Evolutionary conservation across 2,329 filamentous ascomycete species (phyloP), one percentile per base, ranked within the genome.

Genomic region (Akanthomyces uredinophilus): DNA sequence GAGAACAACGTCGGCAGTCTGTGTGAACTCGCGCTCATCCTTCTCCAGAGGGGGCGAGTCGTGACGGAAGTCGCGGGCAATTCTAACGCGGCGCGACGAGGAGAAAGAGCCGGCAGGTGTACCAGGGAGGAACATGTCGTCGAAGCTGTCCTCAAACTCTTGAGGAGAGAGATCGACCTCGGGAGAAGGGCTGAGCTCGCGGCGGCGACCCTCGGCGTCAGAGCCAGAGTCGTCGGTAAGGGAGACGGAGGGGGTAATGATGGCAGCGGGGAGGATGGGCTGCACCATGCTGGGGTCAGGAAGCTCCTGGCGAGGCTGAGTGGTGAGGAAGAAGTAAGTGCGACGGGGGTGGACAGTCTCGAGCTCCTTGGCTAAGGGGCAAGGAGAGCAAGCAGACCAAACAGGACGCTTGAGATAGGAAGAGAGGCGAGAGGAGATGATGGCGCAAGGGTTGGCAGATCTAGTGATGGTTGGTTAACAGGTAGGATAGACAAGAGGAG

Each of bases 321-420:
- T 96, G 44, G 92, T 96, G 64, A 99, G 85, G 78, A 93, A 98
- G 78, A 96, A 98, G 80, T 96, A 98, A 52, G 96, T 93, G 75
- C 95, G 91, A 72, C 94, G 90, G 22, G 95, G 95, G 73, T 98
- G 94, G 47, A 94, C 89, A 46, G 90, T 88, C 73, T 97, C 92
- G 60, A 97, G 85, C 76, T 96, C 92, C 78, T 98, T 98, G 57
- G 91, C 91, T 61, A 98, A 79, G 4, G 95, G 94, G 75, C 95
- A 98, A 59, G 90, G 91, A 56, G 88, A 82, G 57, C 88, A 78
- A 8, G 89, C 86, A 32, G 86, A 90, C 93, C 90, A 92, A 67
- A 85, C 90, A 60, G 90, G 78, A 67, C 95, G 91, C 79, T 96
- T 96, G 71, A 97, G 83, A 77, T 96, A 99, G 39, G 90, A 86